A percentile compares a stretch with the other conserved stretches of the same genome.
phyloP scores from a whole-genome alignment of 2,329 filamentous ascomycete species.

The Akanthomyces muscarius region DNA sequence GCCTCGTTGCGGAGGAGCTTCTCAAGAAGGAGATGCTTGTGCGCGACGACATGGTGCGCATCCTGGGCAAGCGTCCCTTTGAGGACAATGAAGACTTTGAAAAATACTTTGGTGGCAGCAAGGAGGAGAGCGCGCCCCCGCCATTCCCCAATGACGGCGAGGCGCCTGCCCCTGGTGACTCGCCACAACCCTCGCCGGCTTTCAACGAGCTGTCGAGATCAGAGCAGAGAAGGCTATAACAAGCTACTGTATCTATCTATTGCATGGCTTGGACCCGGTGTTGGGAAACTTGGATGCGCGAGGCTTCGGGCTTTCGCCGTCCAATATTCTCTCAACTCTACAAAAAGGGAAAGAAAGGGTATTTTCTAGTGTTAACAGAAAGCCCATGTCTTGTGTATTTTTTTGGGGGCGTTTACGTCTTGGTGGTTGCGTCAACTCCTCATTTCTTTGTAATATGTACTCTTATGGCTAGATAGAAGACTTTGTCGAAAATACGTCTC shows the following conservation, averaged over 20 bases:
- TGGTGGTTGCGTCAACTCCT: constrained; percentile 16
- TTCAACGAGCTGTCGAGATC: constrained; percentile 30
- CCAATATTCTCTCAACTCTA: constrained; percentile 6
- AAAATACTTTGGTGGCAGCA: constrained; percentile 79
- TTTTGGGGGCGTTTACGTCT: constrained; percentile 14
- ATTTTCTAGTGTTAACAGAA: neutral
- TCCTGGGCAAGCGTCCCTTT: constrained; percentile 81
- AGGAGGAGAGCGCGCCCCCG: constrained; percentile 54
- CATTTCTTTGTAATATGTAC: constrained; percentile 17
- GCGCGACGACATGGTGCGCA: constrained; percentile 84
- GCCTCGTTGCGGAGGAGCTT: constrained; percentile 87
- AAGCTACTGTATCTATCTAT: neutral
- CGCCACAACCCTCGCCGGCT: constrained; percentile 37
- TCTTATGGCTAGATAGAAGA: constrained; percentile 18
- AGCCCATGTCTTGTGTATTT: constrained; percentile 9
- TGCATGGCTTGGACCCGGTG: neutral
- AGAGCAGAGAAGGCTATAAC: constrained; percentile 12
- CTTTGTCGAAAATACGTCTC: constrained; percentile 10
- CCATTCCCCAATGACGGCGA: constrained; percentile 48
- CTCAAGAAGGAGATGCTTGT: constrained; percentile 86
- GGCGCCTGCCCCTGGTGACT: constrained; percentile 30
- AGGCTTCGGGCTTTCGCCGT: neutral
- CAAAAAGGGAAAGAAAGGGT: neutral
- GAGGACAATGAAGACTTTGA: constrained; percentile 81
- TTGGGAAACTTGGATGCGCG: neutral